Evolutionary conservation across 108 stramenopile species (phyloP).

Genomic region (Conticribra guillardii): DNA sequence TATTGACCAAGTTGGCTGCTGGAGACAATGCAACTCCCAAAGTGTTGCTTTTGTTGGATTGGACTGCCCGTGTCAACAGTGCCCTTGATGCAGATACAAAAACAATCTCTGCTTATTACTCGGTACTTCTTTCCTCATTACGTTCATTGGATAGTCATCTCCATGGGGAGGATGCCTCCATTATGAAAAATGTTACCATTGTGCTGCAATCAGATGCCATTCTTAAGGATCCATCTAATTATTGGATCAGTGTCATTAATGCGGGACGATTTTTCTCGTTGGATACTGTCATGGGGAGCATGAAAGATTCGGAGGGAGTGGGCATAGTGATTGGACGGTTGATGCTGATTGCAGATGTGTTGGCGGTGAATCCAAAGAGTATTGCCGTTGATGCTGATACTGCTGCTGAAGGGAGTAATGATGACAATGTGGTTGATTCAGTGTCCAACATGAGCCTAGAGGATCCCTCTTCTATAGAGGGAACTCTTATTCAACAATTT

Average conservation of each 20-base stretch:
- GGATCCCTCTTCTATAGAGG: constrained; percentile 27
- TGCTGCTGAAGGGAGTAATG: constrained; percentile 22
- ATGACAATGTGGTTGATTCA: constrained; percentile 33
- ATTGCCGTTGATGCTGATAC: constrained; percentile 54
- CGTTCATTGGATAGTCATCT: constrained; percentile 61
- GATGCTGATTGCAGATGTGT: constrained; percentile 84
- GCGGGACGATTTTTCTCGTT: constrained; percentile 89
- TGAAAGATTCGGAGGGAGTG: constrained; percentile 85
- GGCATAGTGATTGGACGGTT: constrained; percentile 84
- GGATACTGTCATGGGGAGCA: constrained; percentile 84
- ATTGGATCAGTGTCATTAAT: constrained; percentile 95
- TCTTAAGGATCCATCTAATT: constrained; percentile 88
- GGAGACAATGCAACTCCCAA: constrained; percentile 35
- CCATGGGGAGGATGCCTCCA: constrained; percentile 18
- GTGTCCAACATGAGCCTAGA: constrained; percentile 59
- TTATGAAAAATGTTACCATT: constrained; percentile 76
- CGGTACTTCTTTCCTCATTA: constrained; percentile 65
- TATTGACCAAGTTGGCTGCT: constrained; percentile 42
- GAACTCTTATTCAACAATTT: constrained; percentile 54
- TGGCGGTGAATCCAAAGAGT: constrained; percentile 73
- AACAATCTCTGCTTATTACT: constrained; percentile 78
- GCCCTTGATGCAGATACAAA: constrained; percentile 84
- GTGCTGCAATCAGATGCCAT: constrained; percentile 87
- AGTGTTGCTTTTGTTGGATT: constrained; percentile 84
- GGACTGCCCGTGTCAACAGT: constrained; percentile 84